Evolutionary conservation across 2,329 filamentous ascomycete species (phyloP), one percentile per base, ranked within the genome.

Genomic region (Ascochyta pisi): DNA sequence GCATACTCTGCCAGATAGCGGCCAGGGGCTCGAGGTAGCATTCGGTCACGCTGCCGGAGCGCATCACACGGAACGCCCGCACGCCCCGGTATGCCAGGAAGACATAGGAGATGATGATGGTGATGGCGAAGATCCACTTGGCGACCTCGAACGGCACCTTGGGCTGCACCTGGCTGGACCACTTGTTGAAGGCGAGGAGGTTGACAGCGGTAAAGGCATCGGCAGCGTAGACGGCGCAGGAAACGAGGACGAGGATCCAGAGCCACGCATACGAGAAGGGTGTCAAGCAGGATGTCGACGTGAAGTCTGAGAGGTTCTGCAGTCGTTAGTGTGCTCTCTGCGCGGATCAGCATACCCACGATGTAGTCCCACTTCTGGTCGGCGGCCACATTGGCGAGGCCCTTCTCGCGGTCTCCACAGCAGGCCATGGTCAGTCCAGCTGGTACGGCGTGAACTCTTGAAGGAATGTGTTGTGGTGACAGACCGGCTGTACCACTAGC

Each of bases 201-300:
- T 96, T 96, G 78, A 97, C 85, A 60, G 93, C 93, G 4, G 93
- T 97, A 73, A 97, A 98, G 58, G 88, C 92, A 78, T 98, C 94
- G 73, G 96, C 90, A 26, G 83, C 87, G 76, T 96, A 97, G 63
- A 96, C 92, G 40, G 91, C 89, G 45, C 94, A 74, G 3, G 92
- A 95, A 54, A 96, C 81, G 48, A 92, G 53, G 40, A 94, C 83
- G 65, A 92, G 89, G 55, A 95, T 82, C 84, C 89, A 95, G 47
- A 98, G 84, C 78, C 92, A 95, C 68, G 81, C 85, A 75, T 97
- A 98, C 57, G 92, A 93, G 63, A 96, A 83, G 8, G 85, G 83
- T 1, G 89, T 84, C 64, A 89, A 87, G 74, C 89, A 92, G 13
- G 91, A 94, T 27, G 84, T 87, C 2, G 90, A 89, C 73, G 89